Evolutionary conservation across 345 rosid species (phyloP), one percentile per base, ranked within the genome.

Genomic region (Aquilaria sinensis): DNA sequence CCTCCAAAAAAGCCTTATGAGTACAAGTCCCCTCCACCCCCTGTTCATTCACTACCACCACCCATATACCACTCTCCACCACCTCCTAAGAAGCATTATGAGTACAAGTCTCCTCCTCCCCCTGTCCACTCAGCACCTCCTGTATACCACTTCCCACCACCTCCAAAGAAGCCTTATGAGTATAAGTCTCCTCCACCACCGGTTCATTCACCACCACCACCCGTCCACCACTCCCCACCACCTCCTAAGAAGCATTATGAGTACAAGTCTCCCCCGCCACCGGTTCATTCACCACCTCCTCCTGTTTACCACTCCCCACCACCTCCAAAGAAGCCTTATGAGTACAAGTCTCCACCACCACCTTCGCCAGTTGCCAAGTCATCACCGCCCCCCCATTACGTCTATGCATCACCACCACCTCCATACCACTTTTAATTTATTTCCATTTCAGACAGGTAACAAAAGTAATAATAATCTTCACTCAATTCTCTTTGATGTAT

Each of bases 401-500:
- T 31, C 62, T 70, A 69, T 48, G 53, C 70, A 16, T 67, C 81
- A 52, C 81, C 81, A 4, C 83, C 86, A 68, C 88, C 89, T 61
- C 86, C 88, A 63, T 16, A 78, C 75, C 85, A 75, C 86, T 76
- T 77, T 80, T 80, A 67, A 77, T 79, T 23, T 23, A 23, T 23
- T 23, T 23, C 23, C 23, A 23, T 23, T 23, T 23, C 23, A 23
- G 23, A 23, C 23, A 23, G 23, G 23, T 23, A 23, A 23, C 23
- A 23, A 23, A 23, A 23, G 23, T 23, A 23, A 23, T 23, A 23
- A 23, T 23, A 23, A 23, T 23, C 23, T 23, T 23, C 23, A 1
- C 23, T 23, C 0, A 23, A 23, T 23, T 23, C 23, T 23, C 23
- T 23, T 23, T 23, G 23, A 23, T 23, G 23, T 23, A 23, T 23